Evolutionary conservation across 2,329 filamentous ascomycete genomes (phyloP).

Genomic region (Alternaria consortialis): DNA sequence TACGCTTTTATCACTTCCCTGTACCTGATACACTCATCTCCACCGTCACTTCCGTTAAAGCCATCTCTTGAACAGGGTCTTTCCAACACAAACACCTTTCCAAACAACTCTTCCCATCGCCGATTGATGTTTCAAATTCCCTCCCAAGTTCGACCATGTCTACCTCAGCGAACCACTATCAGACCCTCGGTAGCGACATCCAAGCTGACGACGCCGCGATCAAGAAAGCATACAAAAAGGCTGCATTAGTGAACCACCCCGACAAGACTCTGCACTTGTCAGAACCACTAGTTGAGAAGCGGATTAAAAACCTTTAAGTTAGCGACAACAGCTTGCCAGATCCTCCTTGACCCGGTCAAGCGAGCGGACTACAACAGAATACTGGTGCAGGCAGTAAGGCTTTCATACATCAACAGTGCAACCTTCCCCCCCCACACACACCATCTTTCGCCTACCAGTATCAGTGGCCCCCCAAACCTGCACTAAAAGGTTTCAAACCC

Average conservation of each 20-base stretch:
- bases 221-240: slow-evolving; percentile 10
- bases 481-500: neutral
- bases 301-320: slow-evolving; percentile 5
- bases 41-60: neutral
- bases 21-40: neutral
- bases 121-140: neutral
- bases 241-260: slow-evolving; percentile 12
- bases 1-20: neutral
- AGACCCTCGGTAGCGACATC: slow-evolving; percentile 1
- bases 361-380: neutral
- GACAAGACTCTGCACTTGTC: slow-evolving; percentile 18
- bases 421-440: neutral
- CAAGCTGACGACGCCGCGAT: slow-evolving; percentile 3
- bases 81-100: neutral
- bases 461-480: fast-evolving
- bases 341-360: neutral
- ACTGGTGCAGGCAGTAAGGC: neutral
- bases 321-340: slow-evolving; percentile 6
- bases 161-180: slow-evolving; percentile 6
- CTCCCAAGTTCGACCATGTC: neutral
- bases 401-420: neutral
- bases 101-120: neutral
- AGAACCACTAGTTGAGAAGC: neutral
- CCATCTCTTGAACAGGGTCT: neutral
- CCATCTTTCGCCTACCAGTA: neutral